These are phyloP conservation scores for Pythium aquatile DNA, from an alignment of 352 stramenopile genomes.

Conservation along the genomic window DNA sequence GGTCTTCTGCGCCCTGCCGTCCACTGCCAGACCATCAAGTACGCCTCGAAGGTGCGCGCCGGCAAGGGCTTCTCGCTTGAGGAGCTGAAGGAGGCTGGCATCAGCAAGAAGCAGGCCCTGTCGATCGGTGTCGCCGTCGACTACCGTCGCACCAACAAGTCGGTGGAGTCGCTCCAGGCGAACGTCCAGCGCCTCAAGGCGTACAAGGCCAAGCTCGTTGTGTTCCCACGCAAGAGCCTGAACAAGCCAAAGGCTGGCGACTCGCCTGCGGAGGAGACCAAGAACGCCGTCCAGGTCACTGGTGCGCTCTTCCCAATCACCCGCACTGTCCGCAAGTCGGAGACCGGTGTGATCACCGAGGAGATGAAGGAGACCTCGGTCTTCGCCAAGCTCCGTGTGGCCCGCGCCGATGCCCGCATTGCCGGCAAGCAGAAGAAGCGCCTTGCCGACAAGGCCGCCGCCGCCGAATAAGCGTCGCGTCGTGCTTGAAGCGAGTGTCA, in stretches of 20 bases:
- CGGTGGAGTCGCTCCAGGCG: slow-evolving; percentile 92
- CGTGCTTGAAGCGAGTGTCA: slow-evolving; percentile 19
- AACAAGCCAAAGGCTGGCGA: slow-evolving; percentile 96
- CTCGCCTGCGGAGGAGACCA: slow-evolving; percentile 87
- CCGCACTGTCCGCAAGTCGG: slow-evolving; percentile 75
- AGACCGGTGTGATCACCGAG: slow-evolving; percentile 77
- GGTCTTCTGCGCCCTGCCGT: slow-evolving; percentile 96
- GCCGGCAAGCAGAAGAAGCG: slow-evolving; percentile 89
- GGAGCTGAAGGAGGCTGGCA: slow-evolving; percentile 98
- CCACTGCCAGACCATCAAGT: slow-evolving; percentile 98
- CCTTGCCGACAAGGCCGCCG: slow-evolving; percentile 83
- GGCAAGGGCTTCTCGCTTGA: slow-evolving; percentile 98
- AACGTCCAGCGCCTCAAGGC: slow-evolving; percentile 99
- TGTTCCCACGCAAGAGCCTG: slow-evolving; percentile 97
- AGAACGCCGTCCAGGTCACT: slow-evolving; percentile 91
- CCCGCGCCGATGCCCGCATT: slow-evolving; percentile 83
- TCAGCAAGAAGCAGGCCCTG: slow-evolving; percentile 94
- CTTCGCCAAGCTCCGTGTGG: slow-evolving; percentile 81
- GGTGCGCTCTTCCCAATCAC: slow-evolving; percentile 77
- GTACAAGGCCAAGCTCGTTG: slow-evolving; percentile 98
- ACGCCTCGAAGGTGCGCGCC: slow-evolving; percentile 97
- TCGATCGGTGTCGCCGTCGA: slow-evolving; percentile 99
- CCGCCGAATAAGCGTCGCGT: slow-evolving; percentile 69
- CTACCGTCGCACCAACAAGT: slow-evolving; percentile 98
- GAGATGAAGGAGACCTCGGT: slow-evolving; percentile 86